Conservation (phyloP, 768 basidiomycete genomes). For the Termitomyces sp. region DNA sequence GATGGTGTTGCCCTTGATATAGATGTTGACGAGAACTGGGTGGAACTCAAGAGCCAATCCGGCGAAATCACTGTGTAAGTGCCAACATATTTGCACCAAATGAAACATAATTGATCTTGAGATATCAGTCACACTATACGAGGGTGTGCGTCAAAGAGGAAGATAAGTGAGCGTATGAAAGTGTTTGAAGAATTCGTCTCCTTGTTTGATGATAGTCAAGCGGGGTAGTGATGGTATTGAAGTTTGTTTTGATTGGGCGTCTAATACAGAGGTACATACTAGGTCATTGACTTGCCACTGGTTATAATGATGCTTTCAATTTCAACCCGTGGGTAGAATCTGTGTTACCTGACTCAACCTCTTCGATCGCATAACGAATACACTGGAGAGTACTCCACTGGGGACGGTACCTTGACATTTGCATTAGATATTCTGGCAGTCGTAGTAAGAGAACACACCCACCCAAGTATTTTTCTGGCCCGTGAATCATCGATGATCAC, state of each 20-base stretch:
- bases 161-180: constrained; percentile 37
- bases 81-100: not conserved
- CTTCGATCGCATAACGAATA: constrained; percentile 30
- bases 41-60: constrained; percentile 25
- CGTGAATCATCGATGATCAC: no score
- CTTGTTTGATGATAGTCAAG: constrained; percentile 31
- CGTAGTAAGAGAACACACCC: no score
- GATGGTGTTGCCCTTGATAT: constrained; percentile 37
- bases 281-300: not conserved
- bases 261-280: not conserved
- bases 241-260: not conserved
- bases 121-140: constrained; percentile 28
- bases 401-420: constrained; percentile 20
- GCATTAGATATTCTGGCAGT: no score
- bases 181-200: constrained; percentile 39
- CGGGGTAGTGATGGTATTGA: not conserved
- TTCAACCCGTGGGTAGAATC: constrained; percentile 19
- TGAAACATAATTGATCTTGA: not conserved
- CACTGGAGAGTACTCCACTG: constrained; percentile 28
- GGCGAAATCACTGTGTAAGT: constrained; percentile 28
- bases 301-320: constrained; percentile 1
- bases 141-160: constrained; percentile 26
- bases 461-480: no score
- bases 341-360: constrained; percentile 25
- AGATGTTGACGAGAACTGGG: constrained; percentile 41